Evolutionary conservation across 345 rosid genomes (phyloP), one percentile per base, ranked within the genome.

Genomic region (Ceriops zippeliana): DNA sequence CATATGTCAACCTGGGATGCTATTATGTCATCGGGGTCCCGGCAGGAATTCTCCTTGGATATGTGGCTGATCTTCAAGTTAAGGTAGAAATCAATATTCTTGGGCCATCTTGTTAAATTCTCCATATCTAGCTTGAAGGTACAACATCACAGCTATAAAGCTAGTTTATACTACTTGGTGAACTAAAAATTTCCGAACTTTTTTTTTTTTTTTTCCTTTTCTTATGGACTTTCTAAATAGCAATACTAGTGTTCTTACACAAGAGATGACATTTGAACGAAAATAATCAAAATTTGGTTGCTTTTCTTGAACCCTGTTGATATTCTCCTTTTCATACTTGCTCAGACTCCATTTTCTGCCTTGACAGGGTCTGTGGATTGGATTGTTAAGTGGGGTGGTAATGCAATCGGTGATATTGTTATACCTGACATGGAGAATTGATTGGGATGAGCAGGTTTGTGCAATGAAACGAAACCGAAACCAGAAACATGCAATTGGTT

Each of bases 291-390:
- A 24, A 2, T 8, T 27, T 24, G 59, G 6, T 1, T 9, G 10
- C 59, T 56, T 21, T 2, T 21, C 59, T 22, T 56, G 59, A 5
- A 56, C 11, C 11, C 28, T 9, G 59, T 54, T 8, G 59, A 1
- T 54, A 27, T 56, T 56, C 15, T 10, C 26, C 7, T 3, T 56
- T 27, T 26, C 59, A 8, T 4, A 56, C 59, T 56, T 24, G 24
- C 17, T 21, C 59, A 42, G 59, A 56, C 16, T 56, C 30, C 59
- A 56, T 56, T 56, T 56, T 21, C 16, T 22, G 59, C 28, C 24
- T 16, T 56, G 59, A 16, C 69, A 80, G 83, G 83, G 81, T 21
- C 63, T 80, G 30, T 80, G 83, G 83, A 70, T 80, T 30, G 81
- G 83, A 70, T 20, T 80, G 65, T 6, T 76, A 52, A 27, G 71